Conservation (phyloP, 1,139 yeast genomes). For the Yamadazyma buinensis region DNA sequence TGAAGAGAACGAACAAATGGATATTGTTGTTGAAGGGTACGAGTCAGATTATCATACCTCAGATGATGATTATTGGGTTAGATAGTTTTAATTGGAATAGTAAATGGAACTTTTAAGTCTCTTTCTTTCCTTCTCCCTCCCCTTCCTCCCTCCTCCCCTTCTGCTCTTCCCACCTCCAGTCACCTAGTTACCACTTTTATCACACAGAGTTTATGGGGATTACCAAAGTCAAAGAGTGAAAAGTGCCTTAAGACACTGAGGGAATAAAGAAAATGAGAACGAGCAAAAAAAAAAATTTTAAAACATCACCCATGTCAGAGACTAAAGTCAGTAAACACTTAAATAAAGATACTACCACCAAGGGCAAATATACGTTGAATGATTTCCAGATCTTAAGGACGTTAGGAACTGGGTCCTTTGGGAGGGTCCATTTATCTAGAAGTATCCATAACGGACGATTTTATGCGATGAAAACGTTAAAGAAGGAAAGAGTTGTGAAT, state of each 20-base stretch:
- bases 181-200: too few relatives aligned
- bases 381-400: conserved; percentile 56
- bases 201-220: too few relatives aligned
- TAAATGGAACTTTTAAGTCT: too few relatives aligned
- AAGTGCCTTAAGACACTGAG: too few relatives aligned
- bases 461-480: conserved; percentile 57
- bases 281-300: conserved; percentile 2
- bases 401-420: conserved; percentile 60
- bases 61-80: conserved; percentile 6
- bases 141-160: too few relatives aligned
- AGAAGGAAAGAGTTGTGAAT: conserved; percentile 55
- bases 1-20: conserved; percentile 10
- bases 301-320: conserved; percentile 6
- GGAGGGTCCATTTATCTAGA: conserved; percentile 57
- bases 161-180: too few relatives aligned
- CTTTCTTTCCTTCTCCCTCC: too few relatives aligned
- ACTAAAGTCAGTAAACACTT: conserved; percentile 15
- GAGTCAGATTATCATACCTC: conserved; percentile 6
- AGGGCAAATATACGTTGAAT: conserved; percentile 52
- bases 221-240: too few relatives aligned
- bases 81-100: too few relatives aligned
- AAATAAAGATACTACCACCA: conserved; percentile 28
- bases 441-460: conserved; percentile 58
- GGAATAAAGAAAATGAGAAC: too few relatives aligned
- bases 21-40: conserved; percentile 5